Evolutionary conservation across 2,329 filamentous ascomycete species (phyloP), one percentile per base, ranked within the genome.

Genomic region (Arthrobotrys iridis): DNA sequence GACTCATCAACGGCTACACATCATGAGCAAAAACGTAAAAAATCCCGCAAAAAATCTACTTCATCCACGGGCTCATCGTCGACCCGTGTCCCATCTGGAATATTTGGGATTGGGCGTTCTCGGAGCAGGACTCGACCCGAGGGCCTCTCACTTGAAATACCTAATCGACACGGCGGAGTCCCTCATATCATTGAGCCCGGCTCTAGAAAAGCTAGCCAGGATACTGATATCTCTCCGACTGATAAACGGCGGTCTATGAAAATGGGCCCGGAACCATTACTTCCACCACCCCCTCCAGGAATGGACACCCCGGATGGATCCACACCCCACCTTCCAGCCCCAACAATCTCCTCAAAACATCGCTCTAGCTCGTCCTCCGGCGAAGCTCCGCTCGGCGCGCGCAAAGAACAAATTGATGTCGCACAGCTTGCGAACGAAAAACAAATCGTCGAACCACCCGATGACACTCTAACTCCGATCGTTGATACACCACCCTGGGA

Each of bases 121-220:
- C 48, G 59, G 37, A 74, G 52, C 37, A 66, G 41, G 48, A 33
- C 70, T 3, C 62, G 65, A 40, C 52, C 41, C 5, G 70, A 74
- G 28, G 65, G 28, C n/a, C 20, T 74, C 3, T 74, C 70, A 10
- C 45, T 74, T 1, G 70, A 74, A 30, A 74, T 74, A 28, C 70
- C 70, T 4, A 40, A 55, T 11, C 48, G 52, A 35, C 55, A 60
- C 18, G 66, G 33, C 33, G 48, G 70, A 18, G 40, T 74, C 26
- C 70, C 59, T 2, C 52, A 74, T 18, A 62, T 74, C 3, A 20
- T 66, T 30, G 59, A 66, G 33, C 62, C 70, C 4, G 45, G 70
- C n/a, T 74, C 70, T 18, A 63, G 70, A 7, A 74, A 74, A 41
- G 52, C 52, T 4, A 74, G 70, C 24, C 70, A 74, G 37, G 70